phyloP scores from a whole-genome alignment of 2,329 filamentous ascomycete genomes.

The Furcasterigmium sp. region DNA sequence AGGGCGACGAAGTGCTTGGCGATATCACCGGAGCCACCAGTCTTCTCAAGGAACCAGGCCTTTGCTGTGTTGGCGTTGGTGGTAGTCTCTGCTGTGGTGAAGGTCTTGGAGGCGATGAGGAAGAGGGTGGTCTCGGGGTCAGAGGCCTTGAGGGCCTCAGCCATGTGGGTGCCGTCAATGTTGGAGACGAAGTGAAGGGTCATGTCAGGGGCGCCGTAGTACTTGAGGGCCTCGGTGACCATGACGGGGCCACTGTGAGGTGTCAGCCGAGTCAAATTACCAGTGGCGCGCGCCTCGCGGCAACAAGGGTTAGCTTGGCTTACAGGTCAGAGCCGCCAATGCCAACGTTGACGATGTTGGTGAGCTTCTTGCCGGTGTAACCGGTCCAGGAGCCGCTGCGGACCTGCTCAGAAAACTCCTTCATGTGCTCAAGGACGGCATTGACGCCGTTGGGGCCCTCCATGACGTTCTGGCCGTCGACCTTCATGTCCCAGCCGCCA shows the following conservation, averaged over 20 bases:
- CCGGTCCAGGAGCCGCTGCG: constrained; percentile 96
- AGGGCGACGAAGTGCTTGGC: constrained; percentile 98
- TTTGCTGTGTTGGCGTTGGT: constrained; percentile 98
- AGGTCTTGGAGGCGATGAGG: constrained; percentile 97
- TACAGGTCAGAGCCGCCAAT: constrained; percentile 98
- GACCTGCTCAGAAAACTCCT: constrained; percentile 94
- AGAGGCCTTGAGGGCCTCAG: constrained; percentile 81
- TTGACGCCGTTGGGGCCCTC: constrained; percentile 85
- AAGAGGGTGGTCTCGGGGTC: constrained; percentile 98
- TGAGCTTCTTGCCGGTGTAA: constrained; percentile 93
- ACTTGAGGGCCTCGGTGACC: constrained; percentile 96
- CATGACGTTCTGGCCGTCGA: constrained; percentile 90
- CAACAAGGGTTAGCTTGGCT: no score
- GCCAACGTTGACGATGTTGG: constrained; percentile 94
- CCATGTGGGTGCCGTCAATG: constrained; percentile 97
- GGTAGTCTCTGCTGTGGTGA: constrained; percentile 94
- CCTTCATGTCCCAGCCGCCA: constrained; percentile 73
- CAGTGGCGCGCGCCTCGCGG: no score
- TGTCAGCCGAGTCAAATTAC: constrained; percentile 12
- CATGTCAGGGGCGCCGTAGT: constrained; percentile 80
- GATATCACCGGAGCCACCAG: constrained; percentile 72
- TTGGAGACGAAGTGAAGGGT: constrained; percentile 98
- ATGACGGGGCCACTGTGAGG: constrained; percentile 80
- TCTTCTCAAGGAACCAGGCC: constrained; percentile 88
- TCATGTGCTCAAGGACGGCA: constrained; percentile 91